Conservation (phyloP, 306 rosid species). For the Glycine soja region DNA sequence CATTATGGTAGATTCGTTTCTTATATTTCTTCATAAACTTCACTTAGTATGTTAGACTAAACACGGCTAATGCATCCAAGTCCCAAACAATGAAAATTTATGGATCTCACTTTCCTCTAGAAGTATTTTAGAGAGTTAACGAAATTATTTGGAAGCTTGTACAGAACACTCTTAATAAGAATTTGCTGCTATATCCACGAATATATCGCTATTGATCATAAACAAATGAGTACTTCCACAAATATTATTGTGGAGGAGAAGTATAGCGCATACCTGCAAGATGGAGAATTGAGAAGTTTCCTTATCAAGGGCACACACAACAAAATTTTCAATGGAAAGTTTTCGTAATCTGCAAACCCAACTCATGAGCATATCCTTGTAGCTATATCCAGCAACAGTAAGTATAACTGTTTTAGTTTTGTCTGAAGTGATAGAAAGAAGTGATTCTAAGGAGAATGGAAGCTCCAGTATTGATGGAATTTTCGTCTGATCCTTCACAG, state of each 20-base stretch:
- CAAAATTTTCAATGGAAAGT: constrained; percentile 64
- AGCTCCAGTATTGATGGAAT: constrained; percentile 56
- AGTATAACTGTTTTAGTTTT: constrained; percentile 73
- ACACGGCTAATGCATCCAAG: neutral
- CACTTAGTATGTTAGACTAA: neutral
- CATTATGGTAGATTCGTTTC: neutral
- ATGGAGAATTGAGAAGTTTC: constrained; percentile 80
- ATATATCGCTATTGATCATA: neutral
- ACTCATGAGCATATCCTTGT: constrained; percentile 97
- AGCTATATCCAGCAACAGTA: constrained; percentile 86
- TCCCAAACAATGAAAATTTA: neutral
- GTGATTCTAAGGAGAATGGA: constrained; percentile 84
- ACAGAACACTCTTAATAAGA: neutral
- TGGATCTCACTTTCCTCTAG: neutral
- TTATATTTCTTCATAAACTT: neutral
- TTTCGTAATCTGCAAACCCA: constrained; percentile 87
- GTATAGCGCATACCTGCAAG: constrained; percentile 67
- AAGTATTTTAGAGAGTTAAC: neutral
- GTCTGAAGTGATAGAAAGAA: constrained; percentile 68
- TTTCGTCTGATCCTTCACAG: constrained; percentile 54
- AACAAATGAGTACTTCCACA: neutral
- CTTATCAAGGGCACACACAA: constrained; percentile 80
- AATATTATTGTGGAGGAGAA: constrained; percentile 9
- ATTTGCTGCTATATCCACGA: no score
- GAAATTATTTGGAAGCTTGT: neutral